These are phyloP conservation scores for Sporothrix protearum DNA, from an alignment of 2,329 filamentous ascomycete genomes.

Conservation along the genomic window DNA sequence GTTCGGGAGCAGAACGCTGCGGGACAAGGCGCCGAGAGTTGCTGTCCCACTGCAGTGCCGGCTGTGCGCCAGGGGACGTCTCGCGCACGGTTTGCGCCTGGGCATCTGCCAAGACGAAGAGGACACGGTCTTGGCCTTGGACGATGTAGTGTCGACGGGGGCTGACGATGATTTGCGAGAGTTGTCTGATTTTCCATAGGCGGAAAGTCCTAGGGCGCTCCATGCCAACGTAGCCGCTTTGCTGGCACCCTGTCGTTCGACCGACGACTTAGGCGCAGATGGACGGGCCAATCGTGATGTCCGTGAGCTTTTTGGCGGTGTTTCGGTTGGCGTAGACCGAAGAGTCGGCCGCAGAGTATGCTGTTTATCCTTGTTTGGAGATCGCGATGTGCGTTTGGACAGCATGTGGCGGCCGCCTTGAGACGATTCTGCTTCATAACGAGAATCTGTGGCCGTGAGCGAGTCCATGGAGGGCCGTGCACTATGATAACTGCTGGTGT, in stretches of 20 bases:
- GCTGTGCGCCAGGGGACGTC: constrained; percentile 33
- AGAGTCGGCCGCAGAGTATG: constrained; percentile 61
- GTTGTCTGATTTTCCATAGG: constrained; percentile 22
- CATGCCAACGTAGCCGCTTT: constrained; percentile 64
- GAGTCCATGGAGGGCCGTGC: not conserved
- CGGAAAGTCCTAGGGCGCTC: constrained; percentile 43
- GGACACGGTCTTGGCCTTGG: not conserved
- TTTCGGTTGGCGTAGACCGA: constrained; percentile 48
- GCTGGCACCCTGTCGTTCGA: constrained; percentile 54
- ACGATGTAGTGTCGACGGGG: not conserved
- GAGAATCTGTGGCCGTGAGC: not conserved
- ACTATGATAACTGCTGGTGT: not conserved
- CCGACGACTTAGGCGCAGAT: constrained; percentile 39
- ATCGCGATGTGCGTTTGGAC: constrained; percentile 35
- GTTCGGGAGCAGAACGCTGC: constrained; percentile 35
- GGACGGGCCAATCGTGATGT: constrained; percentile 40
- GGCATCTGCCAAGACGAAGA: constrained; percentile 14
- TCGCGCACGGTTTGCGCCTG: constrained; percentile 20
- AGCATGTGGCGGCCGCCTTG: not conserved
- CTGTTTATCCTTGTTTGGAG: constrained; percentile 55
- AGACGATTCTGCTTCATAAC: not conserved
- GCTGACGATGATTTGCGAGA: constrained; percentile 15
- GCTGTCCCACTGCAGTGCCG: constrained; percentile 50
- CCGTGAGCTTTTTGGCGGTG: constrained; percentile 39
- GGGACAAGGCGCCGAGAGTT: constrained; percentile 51